Evolutionary conservation across 2,329 filamentous ascomycete species (phyloP).

Genomic region (Calonectria multiphialidica): DNA sequence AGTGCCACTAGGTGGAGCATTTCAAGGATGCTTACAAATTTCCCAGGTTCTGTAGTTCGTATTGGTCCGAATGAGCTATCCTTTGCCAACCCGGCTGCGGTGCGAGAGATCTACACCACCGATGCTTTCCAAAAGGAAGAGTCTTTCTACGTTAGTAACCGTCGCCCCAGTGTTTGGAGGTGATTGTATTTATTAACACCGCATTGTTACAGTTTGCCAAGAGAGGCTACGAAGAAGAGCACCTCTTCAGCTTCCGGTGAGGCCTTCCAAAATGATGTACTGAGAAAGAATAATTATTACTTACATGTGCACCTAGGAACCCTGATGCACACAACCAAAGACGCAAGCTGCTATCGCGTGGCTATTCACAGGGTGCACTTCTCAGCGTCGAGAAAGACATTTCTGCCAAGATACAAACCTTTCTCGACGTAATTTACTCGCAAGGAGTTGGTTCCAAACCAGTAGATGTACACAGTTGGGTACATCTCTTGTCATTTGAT

Average conservation of each 20-base stretch:
- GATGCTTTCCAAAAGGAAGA: background rate
- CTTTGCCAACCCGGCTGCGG: background rate
- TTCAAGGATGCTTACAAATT: background rate
- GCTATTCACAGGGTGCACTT: background rate
- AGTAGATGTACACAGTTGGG: background rate
- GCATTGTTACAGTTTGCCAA: background rate
- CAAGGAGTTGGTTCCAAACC: background rate
- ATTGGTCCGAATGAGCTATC: background rate
- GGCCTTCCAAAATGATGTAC: background rate
- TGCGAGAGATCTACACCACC: background rate
- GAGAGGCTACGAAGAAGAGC: background rate
- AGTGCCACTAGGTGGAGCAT: background rate
- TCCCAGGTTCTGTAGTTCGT: background rate
- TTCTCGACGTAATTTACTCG: background rate
- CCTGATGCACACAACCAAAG: background rate
- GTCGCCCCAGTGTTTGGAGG: background rate
- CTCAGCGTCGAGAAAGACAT: background rate
- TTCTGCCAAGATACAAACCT: background rate
- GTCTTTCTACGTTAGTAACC: background rate
- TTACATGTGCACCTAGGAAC: background rate
- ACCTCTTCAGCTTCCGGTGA: background rate
- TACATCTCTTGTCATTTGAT: background rate
- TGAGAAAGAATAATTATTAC: background rate
- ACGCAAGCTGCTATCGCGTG: background rate
- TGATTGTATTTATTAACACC: background rate